A percentile compares a stretch with the other conserved stretches of the same genome.
phyloP scores from a whole-genome alignment of 495 filamentous ascomycete species.

The Aspergillus homomorphus region DNA sequence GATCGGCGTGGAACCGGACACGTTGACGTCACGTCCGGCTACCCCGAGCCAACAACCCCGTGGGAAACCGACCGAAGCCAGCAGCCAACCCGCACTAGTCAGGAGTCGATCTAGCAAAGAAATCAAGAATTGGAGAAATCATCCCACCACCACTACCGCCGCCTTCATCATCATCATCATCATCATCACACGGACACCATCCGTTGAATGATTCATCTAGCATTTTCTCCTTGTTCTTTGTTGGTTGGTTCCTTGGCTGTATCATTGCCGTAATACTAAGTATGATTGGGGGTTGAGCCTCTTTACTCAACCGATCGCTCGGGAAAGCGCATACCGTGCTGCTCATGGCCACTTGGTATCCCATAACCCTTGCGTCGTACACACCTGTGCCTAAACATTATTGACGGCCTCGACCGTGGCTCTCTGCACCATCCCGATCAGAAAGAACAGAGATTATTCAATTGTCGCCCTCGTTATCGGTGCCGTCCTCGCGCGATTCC shows the following conservation, averaged over 20 bases:
- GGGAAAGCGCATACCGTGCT: background rate
- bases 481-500: background rate
- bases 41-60: slow-evolving; percentile 9
- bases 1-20: background rate
- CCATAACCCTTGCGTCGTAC: slow-evolving; percentile 2
- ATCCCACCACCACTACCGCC: background rate
- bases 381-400: background rate
- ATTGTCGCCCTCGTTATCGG: background rate
- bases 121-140: background rate
- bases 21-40: slow-evolving; percentile 20
- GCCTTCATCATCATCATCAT: background rate
- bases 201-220: background rate
- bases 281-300: background rate
- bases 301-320: background rate
- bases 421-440: background rate
- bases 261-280: background rate
- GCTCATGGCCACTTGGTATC: slow-evolving; percentile 3
- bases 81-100: background rate
- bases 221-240: background rate
- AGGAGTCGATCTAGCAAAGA: background rate
- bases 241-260: background rate
- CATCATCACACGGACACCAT: background rate
- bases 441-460: too few relatives aligned
- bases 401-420: slow-evolving; percentile 1
- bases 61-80: slow-evolving; percentile 1